Base-by-base conservation (phyloP, 2,329 filamentous ascomycete genomes). In the Aspergillus sp. region DNA sequence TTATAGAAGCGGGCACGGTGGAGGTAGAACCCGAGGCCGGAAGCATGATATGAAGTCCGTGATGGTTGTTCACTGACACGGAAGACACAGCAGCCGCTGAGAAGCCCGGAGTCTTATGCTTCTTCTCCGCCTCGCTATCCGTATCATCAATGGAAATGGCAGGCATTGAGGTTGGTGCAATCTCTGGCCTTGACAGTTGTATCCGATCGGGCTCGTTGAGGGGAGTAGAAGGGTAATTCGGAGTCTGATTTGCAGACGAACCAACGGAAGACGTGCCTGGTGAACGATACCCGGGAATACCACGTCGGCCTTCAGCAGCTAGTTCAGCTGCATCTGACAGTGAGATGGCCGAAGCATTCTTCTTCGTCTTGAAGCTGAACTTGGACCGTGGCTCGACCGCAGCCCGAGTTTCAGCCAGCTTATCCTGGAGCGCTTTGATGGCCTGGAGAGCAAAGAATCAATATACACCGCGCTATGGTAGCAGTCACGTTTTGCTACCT, bases 401-500 rank as follows among this genome's bases (percentile, higher is more conserved):
- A 33, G 80, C 76, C 11, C 83, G 79, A 6, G 81, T 83, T 46
- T 83, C 78, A 55, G 86, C 83, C 26, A 96, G 75, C 58, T 86
- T 88, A 44, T 91, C 87, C 12, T 85, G 84, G 10, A 96, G 73
- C 11, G 78, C 77, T 72, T 93, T 95, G 66, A 96, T 82, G 19
- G 86, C 80, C 81, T 89, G 56, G 27, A 39, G 7, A 32, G 19
- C 19, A 19, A 19, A 35, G 37, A n/a, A 43, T 66, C 45, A 67
- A 51, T 36, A 33, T 5, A 40, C 7, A 27, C 27, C 11, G 1
- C 27, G 1, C 13, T 19, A 11, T 6, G 7, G 5, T 7, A 26
- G 19, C 19, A 19, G 7, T 40, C 33, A 33, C 11, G 19, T 28
- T 5, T 37, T 29, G 28, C 32, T 27, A 48, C 56, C 43, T 67